Evolutionary conservation across 805 yeast genomes (phyloP).

Genomic region (Myxozyma udenii): DNA sequence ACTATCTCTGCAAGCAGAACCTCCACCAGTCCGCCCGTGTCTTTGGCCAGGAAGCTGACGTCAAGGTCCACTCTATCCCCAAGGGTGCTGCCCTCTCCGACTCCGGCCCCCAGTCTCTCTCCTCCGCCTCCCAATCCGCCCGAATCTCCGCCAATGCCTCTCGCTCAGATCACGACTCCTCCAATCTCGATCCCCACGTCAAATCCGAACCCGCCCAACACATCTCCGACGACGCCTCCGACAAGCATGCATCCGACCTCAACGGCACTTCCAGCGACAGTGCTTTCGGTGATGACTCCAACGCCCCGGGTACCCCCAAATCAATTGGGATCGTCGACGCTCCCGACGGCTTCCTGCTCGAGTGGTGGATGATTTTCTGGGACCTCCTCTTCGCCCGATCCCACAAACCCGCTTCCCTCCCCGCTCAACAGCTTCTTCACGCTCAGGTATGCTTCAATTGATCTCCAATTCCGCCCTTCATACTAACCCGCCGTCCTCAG

Average conservation of each 20-base stretch:
- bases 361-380: constrained; percentile 98
- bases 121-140: background rate
- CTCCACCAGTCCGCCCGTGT: constrained; percentile 68
- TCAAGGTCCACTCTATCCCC: constrained; percentile 44
- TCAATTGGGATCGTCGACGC: constrained; percentile 55
- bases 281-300: background rate
- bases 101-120: constrained; percentile 21
- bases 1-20: constrained; percentile 72
- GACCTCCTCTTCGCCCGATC: constrained; percentile 83
- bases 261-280: background rate
- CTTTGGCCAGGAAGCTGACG: constrained; percentile 73
- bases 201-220: constrained; percentile 1
- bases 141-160: background rate
- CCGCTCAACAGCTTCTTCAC: constrained; percentile 71
- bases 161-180: background rate
- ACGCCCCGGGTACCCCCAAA: constrained; percentile 12
- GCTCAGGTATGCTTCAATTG: constrained; percentile 29
- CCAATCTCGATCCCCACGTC: constrained; percentile 2
- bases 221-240: background rate
- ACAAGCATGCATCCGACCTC: background rate
- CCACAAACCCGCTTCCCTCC: constrained; percentile 52
- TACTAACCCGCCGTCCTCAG: constrained; percentile 37
- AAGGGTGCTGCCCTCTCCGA: constrained; percentile 35
- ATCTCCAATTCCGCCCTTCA: background rate
- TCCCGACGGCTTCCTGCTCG: constrained; percentile 81